Evolutionary conservation across 2,329 filamentous ascomycete species (phyloP).

Genomic region (Fusarium scirpi): DNA sequence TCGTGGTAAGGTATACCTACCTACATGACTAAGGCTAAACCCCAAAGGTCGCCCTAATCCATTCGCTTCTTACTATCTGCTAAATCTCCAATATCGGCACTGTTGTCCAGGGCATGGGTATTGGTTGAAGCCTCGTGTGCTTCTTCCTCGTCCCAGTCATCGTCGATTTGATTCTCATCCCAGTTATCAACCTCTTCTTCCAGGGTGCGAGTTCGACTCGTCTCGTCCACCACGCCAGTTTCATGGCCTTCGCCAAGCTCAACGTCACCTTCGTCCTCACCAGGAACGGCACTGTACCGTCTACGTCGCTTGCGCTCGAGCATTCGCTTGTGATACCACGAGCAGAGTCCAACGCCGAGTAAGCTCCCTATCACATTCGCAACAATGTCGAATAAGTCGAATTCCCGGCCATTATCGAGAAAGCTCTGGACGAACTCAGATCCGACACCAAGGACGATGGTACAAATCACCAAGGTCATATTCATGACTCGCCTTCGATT

Average conservation of each 20-base stretch:
- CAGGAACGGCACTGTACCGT: constrained; percentile 77
- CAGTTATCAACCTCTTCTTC: constrained; percentile 92
- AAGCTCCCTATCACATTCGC: constrained; percentile 88
- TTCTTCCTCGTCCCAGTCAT: constrained; percentile 68
- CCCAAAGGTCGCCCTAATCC: constrained; percentile 43
- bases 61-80: constrained; percentile 51
- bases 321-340: constrained; percentile 97
- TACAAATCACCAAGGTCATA: constrained; percentile 84
- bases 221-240: constrained; percentile 67
- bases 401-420: constrained; percentile 77
- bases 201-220: constrained; percentile 57
- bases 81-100: constrained; percentile 45
- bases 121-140: constrained; percentile 41
- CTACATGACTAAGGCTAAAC: background rate
- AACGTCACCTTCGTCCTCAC: constrained; percentile 73
- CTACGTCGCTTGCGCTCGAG: constrained; percentile 83
- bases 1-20: background rate
- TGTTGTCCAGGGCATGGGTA: constrained; percentile 35
- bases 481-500: constrained; percentile 86
- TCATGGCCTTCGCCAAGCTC: constrained; percentile 82
- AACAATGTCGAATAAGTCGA: constrained; percentile 86
- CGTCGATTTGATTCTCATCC: constrained; percentile 82
- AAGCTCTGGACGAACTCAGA: constrained; percentile 82
- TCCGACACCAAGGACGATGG: constrained; percentile 75
- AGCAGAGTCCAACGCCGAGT: constrained; percentile 77